Percentiles rank a stretch among this genome's conserved stretches.
Evolutionary conservation across 1,284 basidiomycete genomes (phyloP).

Genomic region (Ganoderma resinaceum): DNA sequence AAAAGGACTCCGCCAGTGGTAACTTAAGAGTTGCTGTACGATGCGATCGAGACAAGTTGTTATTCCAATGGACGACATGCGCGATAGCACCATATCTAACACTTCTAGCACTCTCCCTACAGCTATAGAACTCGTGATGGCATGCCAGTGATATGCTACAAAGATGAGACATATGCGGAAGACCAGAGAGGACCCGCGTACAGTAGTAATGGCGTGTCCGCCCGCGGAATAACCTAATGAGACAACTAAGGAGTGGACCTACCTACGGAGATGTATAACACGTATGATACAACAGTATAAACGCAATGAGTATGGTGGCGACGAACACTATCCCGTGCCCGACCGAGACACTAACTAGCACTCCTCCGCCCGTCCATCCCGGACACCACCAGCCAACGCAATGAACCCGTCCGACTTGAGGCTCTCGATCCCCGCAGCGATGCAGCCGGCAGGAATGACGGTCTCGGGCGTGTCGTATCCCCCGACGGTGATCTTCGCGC

Average conservation of each 20-base stretch:
- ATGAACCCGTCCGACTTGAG: constrained; percentile 12
- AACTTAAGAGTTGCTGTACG: no score
- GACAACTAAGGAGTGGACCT: constrained; percentile 2
- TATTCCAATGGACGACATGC: constrained; percentile 2
- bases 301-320: background rate
- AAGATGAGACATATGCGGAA: background rate
- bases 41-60: background rate
- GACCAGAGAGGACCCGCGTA: background rate
- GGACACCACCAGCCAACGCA: background rate
- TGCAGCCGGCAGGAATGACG: constrained; percentile 14
- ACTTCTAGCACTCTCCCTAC: background rate
- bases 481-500: constrained; percentile 21
- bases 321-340: background rate
- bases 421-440: constrained; percentile 22
- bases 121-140: background rate
- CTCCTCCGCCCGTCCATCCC: background rate
- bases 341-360: background rate
- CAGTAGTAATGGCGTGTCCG: background rate
- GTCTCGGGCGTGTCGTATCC: constrained; percentile 23
- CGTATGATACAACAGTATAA: background rate
- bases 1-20: no score
- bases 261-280: background rate
- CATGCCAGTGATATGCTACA: background rate
- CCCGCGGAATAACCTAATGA: constrained; percentile 1
- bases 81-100: background rate